Evolutionary conservation across 495 filamentous ascomycete genomes (phyloP).

Genomic region (Chaetomidium leptoderma): DNA sequence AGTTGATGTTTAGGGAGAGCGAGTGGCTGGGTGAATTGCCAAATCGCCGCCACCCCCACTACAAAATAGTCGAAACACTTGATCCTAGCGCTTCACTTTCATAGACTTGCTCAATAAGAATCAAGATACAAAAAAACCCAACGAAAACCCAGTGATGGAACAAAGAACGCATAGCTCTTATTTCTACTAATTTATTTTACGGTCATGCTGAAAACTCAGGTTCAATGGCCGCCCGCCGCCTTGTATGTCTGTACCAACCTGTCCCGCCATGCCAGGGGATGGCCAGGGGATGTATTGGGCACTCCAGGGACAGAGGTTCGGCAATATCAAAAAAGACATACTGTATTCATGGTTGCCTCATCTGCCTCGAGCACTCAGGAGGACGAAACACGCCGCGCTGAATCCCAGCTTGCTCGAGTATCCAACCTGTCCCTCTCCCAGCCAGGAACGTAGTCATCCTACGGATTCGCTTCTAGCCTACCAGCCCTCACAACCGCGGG

Average conservation of each 20-base stretch:
- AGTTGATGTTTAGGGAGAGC: constrained; percentile 9
- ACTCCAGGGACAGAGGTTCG: too few relatives aligned
- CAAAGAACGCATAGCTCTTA: too few relatives aligned
- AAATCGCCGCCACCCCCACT: constrained; percentile 11
- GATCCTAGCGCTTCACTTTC: neutral
- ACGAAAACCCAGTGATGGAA: neutral
- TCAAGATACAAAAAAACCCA: neutral
- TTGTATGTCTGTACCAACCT: neutral
- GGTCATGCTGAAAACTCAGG: neutral
- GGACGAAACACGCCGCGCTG: too few relatives aligned
- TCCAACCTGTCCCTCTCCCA: neutral
- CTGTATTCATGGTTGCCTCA: too few relatives aligned
- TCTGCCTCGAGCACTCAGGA: too few relatives aligned
- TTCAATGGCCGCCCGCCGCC: too few relatives aligned
- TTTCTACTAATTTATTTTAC: neutral
- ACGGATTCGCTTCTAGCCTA: constrained; percentile 2
- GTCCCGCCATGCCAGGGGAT: neutral
- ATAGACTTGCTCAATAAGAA: neutral
- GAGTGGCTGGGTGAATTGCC: constrained; percentile 12
- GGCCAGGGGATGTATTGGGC: too few relatives aligned
- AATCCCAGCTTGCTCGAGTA: neutral
- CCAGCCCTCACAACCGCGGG: neutral
- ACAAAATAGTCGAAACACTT: constrained; percentile 7
- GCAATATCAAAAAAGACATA: too few relatives aligned
- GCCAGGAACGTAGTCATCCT: neutral